These are phyloP conservation scores for Wakefieldia striispora DNA, from an alignment of 768 basidiomycete species.

Conservation along the genomic window DNA sequence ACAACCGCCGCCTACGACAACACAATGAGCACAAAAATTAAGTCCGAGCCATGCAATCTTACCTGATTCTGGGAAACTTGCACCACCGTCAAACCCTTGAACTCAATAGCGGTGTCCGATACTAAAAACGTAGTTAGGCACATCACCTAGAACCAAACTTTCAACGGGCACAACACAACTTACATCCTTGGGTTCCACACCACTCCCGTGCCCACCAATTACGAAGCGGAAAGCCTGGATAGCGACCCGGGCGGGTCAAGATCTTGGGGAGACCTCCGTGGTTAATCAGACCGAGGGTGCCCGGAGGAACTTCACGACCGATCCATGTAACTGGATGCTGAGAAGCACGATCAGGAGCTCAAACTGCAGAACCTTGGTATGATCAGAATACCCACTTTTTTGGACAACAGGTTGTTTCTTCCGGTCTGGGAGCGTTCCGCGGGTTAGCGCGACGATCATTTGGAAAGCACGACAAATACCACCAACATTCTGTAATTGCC, in stretches of 20 bases:
- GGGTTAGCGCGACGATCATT: slow-evolving; percentile 3
- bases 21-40: background rate
- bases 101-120: slow-evolving; percentile 79
- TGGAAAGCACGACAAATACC: background rate
- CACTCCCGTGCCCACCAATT: slow-evolving; percentile 87
- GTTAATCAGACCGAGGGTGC: slow-evolving; percentile 70
- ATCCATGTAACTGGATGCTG: slow-evolving; percentile 65
- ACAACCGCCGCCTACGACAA: slow-evolving; percentile 55
- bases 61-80: slow-evolving; percentile 85
- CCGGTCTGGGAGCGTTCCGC: slow-evolving; percentile 44
- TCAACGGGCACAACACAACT: slow-evolving; percentile 28
- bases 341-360: background rate
- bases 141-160: background rate
- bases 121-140: slow-evolving; percentile 39
- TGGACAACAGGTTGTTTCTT: slow-evolving; percentile 56
- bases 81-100: slow-evolving; percentile 77
- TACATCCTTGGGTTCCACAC: slow-evolving; percentile 66
- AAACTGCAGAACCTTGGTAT: background rate
- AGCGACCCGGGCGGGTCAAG: slow-evolving; percentile 70
- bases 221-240: slow-evolving; percentile 69
- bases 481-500: slow-evolving; percentile 46
- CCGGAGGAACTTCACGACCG: slow-evolving; percentile 70
- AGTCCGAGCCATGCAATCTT: background rate
- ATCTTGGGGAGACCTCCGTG: slow-evolving; percentile 83
- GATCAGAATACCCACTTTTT: slow-evolving; percentile 42